Base-by-base conservation (phyloP, 345 rosid species). In the Eutrema japonicum region DNA sequence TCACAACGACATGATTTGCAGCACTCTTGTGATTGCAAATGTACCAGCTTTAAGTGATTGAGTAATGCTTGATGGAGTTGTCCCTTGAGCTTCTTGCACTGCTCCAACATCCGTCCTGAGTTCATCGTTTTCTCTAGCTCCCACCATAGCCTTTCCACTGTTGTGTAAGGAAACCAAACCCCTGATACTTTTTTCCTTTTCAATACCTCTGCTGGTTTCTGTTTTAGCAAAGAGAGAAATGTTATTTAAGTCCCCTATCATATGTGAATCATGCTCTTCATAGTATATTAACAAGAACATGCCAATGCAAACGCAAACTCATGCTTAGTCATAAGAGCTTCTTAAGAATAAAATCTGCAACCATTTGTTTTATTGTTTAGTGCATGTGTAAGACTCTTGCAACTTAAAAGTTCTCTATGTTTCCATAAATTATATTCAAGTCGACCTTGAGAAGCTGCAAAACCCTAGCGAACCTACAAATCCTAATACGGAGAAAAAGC, bases 21-120 rank as follows among this genome's bases (percentile, higher is more conserved):
- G 26, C 26, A 22, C 26, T 22, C 26, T 1, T 22, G 27, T 66
- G 11, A 52, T 51, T 9, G 68, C 27, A 36, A 70, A 32, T 64
- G 55, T 75, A 91, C 98, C 90, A 83, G 93, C 80, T 86, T 82
- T 7, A 95, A 90, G 82, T 95, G 96, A 50, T 83, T 90, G 72
- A 77, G 64, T 71, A 95, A 83, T 54, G 91, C 88, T 30, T 81
- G 87, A 43, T 78, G 86, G 59, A 95, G 77, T 55, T 86, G 82
- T 45, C 59, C 82, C 79, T 78, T 89, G 40, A 95, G 96, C 86
- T 84, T 92, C 50, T 84, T 80, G 63, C 84, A 84, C 75, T 92
- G 98, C 64, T 89, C 94, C 45, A 79, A 76, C 97, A 84, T 86
- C 64, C 82, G 85, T 10, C 90, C 93, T 9, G 76, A 77, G 60